These are phyloP conservation scores for Fraxinus dipetala DNA, from an alignment of 305 asterid species.

Conservation along the genomic window DNA sequence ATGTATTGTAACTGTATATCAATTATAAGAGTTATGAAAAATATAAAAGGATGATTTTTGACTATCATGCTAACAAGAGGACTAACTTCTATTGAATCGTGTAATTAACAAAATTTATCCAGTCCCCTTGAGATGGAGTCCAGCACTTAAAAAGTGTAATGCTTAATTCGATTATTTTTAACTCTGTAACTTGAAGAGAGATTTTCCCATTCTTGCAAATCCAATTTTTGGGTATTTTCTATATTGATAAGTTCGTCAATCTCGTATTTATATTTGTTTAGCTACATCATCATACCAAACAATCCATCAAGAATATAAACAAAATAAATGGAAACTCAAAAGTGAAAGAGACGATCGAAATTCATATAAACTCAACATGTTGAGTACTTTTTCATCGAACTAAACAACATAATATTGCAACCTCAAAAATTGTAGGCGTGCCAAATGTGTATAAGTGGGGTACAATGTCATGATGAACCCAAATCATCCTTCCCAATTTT, in stretches of 20 bases:
- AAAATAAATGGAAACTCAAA: not conserved
- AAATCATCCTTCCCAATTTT: slow-evolving; percentile 33
- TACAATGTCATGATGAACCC: slow-evolving; percentile 75
- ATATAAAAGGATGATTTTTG: not conserved
- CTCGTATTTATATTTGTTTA: not conserved
- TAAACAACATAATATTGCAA: slow-evolving; percentile 34
- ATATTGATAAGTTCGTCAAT: not conserved
- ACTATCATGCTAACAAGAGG: no score
- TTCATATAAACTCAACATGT: slow-evolving; percentile 32
- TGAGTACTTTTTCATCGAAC: slow-evolving; percentile 41
- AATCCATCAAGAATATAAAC: not conserved
- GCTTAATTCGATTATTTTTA: no score
- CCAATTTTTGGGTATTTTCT: no score
- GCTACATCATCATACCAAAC: not conserved
- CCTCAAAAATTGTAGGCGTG: slow-evolving; percentile 65
- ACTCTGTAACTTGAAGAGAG: no score
- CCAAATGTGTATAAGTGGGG: slow-evolving; percentile 64
- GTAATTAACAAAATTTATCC: not conserved
- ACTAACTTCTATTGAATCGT: not conserved
- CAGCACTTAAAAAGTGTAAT: no score
- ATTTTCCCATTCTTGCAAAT: no score
- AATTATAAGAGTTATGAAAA: not conserved
- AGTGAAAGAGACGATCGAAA: slow-evolving; percentile 30
- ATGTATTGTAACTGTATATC: not conserved
- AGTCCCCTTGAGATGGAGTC: not conserved